A percentile compares a stretch with the other conserved stretches of the same genome.
Conservation (phyloP, 148 eudicot genomes). For the Talinum fruticosum region DNA sequence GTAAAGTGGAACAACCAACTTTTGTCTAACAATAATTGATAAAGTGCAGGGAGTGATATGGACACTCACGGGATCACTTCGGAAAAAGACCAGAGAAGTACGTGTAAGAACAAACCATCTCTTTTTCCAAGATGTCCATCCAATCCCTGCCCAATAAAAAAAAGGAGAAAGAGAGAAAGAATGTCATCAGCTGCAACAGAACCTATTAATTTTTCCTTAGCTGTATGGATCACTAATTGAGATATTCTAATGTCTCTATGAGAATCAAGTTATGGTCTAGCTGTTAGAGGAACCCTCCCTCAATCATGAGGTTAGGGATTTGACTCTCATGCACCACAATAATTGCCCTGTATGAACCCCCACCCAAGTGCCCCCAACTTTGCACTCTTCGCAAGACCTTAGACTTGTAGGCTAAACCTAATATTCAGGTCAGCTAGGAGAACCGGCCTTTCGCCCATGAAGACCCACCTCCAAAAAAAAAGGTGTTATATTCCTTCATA, state of each 20-base stretch:
- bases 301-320: not conserved
- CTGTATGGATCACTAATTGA: not conserved
- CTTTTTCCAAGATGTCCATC: conserved; percentile 99
- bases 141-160: too few relatives aligned
- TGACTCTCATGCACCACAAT: not conserved
- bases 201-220: not conserved
- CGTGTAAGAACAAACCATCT: conserved; percentile 95
- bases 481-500: not conserved
- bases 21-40: not conserved
- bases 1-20: not conserved
- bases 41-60: not conserved
- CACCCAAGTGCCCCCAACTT: not conserved
- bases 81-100: conserved; percentile 91
- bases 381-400: not conserved
- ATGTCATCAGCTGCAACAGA: conserved; percentile 2
- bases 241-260: not conserved
- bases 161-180: conserved; percentile 27
- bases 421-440: not conserved
- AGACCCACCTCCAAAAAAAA: not conserved
- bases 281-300: not conserved
- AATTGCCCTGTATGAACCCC: not conserved
- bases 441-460: not conserved
- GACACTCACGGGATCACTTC: conserved; percentile 95
- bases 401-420: not conserved
- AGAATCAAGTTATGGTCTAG: not conserved